Evolutionary conservation across 2,329 filamentous ascomycete species (phyloP).

Genomic region (Cercospora zeae-maydis): DNA sequence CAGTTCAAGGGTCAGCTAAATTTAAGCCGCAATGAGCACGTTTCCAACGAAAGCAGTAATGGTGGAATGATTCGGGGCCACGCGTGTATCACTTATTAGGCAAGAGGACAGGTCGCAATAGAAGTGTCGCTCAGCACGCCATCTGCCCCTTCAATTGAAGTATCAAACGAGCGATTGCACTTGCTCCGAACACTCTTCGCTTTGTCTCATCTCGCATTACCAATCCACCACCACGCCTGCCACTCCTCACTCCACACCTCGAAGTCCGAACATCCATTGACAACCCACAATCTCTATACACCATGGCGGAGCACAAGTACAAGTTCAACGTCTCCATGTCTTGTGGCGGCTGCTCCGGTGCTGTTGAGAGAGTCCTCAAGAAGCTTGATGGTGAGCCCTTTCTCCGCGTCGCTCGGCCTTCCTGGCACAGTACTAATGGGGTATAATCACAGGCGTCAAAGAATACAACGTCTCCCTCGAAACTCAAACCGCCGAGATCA

Average conservation of each 20-base stretch:
- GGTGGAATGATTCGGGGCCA: background rate
- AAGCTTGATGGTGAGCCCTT: conserved; percentile 49
- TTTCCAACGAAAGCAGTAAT: conserved; percentile 12
- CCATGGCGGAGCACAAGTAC: conserved; percentile 82
- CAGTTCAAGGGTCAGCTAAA: background rate
- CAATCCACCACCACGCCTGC: conserved; percentile 3
- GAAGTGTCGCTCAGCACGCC: conserved; percentile 2
- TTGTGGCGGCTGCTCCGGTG: conserved; percentile 94
- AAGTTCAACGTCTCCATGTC: conserved; percentile 93
- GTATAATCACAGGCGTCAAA: conserved; percentile 65
- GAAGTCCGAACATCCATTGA: background rate
- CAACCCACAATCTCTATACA: conserved; percentile 25
- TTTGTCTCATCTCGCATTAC: conserved; percentile 9
- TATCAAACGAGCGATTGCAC: background rate
- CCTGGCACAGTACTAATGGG: background rate
- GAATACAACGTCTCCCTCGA: conserved; percentile 85
- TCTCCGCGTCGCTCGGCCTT: background rate
- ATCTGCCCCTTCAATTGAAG: conserved; percentile 1
- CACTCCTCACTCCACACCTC: background rate
- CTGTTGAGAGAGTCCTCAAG: conserved; percentile 85
- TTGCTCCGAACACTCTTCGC: background rate
- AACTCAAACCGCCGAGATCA: conserved; percentile 74
- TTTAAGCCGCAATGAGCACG: conserved; percentile 9
- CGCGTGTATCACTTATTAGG: background rate
- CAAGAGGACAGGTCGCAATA: conserved; percentile 7